A percentile compares a stretch with the other conserved stretches of the same genome.
Conservation (phyloP, 805 yeast species). For the Torulaspora indica region DNA sequence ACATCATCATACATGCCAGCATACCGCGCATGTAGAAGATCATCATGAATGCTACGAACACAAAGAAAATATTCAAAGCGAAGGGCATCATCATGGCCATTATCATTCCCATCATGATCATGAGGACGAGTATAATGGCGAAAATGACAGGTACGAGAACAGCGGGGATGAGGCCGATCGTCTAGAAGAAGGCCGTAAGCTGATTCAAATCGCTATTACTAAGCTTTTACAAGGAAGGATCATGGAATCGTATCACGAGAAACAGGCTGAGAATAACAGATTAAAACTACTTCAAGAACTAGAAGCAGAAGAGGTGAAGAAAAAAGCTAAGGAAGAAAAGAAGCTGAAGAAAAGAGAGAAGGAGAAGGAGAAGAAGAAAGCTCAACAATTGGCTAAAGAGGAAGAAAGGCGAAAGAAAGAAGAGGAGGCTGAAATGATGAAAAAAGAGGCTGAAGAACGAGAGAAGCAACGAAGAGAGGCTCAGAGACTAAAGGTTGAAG, state of each 20-base stretch:
- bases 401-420: constrained; percentile 55
- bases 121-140: constrained; percentile 19
- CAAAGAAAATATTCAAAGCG: constrained; percentile 13
- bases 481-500: constrained; percentile 40
- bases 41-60: constrained; percentile 15
- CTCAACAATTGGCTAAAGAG: constrained; percentile 57
- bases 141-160: constrained; percentile 34
- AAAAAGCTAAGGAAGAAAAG: constrained; percentile 61
- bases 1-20: constrained; percentile 12
- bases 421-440: constrained; percentile 50
- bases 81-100: constrained; percentile 17
- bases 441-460: constrained; percentile 39
- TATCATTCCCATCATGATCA: constrained; percentile 17
- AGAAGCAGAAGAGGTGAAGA: constrained; percentile 62
- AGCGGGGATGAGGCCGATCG: constrained; percentile 57
- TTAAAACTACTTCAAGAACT: constrained; percentile 59
- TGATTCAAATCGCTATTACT: constrained; percentile 75
- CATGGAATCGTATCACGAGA: constrained; percentile 71
- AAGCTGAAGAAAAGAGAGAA: constrained; percentile 63
- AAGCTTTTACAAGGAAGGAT: constrained; percentile 70
- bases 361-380: constrained; percentile 63
- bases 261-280: constrained; percentile 70
- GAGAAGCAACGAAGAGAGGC: constrained; percentile 41
- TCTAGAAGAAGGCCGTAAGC: constrained; percentile 70
- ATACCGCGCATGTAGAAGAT: constrained; percentile 13